A percentile compares a stretch with the other conserved stretches of the same genome.
These are phyloP conservation scores for Xylariaceae sp. DNA, from an alignment of 2,329 filamentous ascomycete genomes.

Conservation along the genomic window DNA sequence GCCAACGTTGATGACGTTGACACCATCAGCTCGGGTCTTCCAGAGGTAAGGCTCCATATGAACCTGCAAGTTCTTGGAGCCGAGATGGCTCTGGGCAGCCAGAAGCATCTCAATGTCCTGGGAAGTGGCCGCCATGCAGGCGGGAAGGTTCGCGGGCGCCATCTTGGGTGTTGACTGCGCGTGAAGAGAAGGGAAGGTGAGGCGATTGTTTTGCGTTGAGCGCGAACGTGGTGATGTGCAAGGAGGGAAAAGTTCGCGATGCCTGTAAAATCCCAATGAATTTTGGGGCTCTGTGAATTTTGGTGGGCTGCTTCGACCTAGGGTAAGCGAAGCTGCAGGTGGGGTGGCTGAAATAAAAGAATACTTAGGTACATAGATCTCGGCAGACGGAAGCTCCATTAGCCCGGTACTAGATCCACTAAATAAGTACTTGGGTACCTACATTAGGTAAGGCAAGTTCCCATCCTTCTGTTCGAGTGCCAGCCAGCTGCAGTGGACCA, in stretches of 20 bases:
- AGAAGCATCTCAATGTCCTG: slow-evolving; percentile 99
- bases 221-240: slow-evolving; percentile 40
- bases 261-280: slow-evolving; percentile 22
- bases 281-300: slow-evolving; percentile 30
- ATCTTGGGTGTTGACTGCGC: slow-evolving; percentile 67
- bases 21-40: slow-evolving; percentile 98
- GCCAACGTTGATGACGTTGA: slow-evolving; percentile 99
- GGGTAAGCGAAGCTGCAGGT: slow-evolving; percentile 28
- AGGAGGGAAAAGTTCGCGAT: slow-evolving; percentile 50
- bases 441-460: too few species aligned
- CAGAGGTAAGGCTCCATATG: slow-evolving; percentile 99
- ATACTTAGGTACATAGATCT: not conserved
- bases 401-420: slow-evolving; percentile 16
- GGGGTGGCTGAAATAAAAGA: slow-evolving; percentile 6
- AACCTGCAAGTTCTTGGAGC: slow-evolving; percentile 98
- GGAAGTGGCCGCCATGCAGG: slow-evolving; percentile 94
- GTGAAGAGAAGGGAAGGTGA: slow-evolving; percentile 35
- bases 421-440: too few species aligned
- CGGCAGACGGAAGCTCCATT: slow-evolving; percentile 9
- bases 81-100: slow-evolving; percentile 93
- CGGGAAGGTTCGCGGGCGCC: slow-evolving; percentile 92
- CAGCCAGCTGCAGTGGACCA: slow-evolving; percentile 9
- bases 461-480: too few species aligned
- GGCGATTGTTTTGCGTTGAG: slow-evolving; percentile 35
- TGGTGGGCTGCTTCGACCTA: slow-evolving; percentile 29